Conservation (phyloP, 2,329 filamentous ascomycete species). For the Scytalidium lignicola region DNA sequence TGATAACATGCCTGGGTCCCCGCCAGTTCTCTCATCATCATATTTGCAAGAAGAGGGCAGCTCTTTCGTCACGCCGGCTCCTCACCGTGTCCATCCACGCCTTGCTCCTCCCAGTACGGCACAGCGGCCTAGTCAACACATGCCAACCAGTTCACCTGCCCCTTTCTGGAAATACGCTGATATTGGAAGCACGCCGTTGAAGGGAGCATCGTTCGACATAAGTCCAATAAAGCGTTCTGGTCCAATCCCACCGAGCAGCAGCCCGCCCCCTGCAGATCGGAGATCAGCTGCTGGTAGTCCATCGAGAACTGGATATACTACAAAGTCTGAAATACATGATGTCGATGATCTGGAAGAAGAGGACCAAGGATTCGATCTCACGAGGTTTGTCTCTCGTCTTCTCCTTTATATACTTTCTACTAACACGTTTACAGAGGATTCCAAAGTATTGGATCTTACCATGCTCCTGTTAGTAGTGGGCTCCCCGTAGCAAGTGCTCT, state of each 20-base stretch:
- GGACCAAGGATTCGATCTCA: slow-evolving; percentile 25
- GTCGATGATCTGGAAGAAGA: slow-evolving; percentile 24
- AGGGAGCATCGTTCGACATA: slow-evolving; percentile 46
- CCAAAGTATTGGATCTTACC: slow-evolving; percentile 60
- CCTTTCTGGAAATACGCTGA: slow-evolving; percentile 87
- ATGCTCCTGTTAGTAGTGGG: slow-evolving; percentile 30
- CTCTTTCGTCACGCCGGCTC: slow-evolving; percentile 67
- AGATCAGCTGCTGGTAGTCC: slow-evolving; percentile 22
- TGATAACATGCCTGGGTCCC: slow-evolving; percentile 49
- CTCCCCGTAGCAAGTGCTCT: slow-evolving; percentile 9
- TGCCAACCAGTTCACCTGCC: slow-evolving; percentile 79
- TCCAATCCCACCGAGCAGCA: slow-evolving; percentile 44
- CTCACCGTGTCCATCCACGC: slow-evolving; percentile 66
- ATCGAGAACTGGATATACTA: slow-evolving; percentile 13
- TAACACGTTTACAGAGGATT: slow-evolving; percentile 43
- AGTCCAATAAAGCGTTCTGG: slow-evolving; percentile 50
- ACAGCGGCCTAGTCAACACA: slow-evolving; percentile 76
- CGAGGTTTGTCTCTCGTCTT: slow-evolving; percentile 16
- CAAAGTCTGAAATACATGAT: slow-evolving; percentile 14
- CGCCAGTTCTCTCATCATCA: slow-evolving; percentile 55
- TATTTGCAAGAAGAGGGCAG: slow-evolving; percentile 55
- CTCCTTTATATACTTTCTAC: slow-evolving; percentile 5
- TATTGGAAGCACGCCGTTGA: slow-evolving; percentile 65
- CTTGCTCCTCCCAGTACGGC: slow-evolving; percentile 76
- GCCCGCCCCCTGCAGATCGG: slow-evolving; percentile 44